A percentile compares a stretch with the other conserved stretches of the same genome.
Conservation (phyloP, 2,329 filamentous ascomycete genomes). For the Clonostachys rosea region DNA sequence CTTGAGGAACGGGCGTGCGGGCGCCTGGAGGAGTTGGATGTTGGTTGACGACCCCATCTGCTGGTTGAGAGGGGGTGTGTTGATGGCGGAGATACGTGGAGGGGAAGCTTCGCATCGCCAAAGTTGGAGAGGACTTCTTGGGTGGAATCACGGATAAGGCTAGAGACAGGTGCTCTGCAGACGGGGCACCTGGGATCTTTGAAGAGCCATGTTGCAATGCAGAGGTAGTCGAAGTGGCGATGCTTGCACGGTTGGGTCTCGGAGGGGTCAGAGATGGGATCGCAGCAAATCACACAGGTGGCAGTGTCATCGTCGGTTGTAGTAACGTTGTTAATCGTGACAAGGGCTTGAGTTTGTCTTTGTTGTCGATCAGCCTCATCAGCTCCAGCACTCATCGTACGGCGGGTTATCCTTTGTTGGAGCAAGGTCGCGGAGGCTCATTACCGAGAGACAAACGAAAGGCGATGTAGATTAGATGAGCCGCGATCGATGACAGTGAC, state of each 20-base stretch:
- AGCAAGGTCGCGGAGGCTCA: no score
- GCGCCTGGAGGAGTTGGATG: not conserved
- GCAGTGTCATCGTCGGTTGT: not conserved
- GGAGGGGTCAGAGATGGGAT: slow-evolving; percentile 66
- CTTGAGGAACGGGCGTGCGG: not conserved
- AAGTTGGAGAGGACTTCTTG: not conserved
- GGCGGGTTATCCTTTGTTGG: no score
- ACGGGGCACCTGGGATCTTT: slow-evolving; percentile 71
- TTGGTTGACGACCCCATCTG: no score
- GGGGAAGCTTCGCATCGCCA: not conserved
- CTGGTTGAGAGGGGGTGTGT: not conserved
- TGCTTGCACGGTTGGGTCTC: slow-evolving; percentile 75
- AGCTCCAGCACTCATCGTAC: no score
- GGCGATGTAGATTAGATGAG: no score
- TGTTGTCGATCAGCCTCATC: no score
- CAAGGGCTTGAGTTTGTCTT: no score
- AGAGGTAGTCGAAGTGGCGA: slow-evolving; percentile 78
- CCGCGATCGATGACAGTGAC: no score
- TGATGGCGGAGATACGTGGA: not conserved
- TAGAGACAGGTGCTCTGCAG: slow-evolving; percentile 49
- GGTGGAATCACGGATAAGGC: not conserved
- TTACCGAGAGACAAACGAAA: no score
- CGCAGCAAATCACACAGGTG: slow-evolving; percentile 81
- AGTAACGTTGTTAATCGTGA: no score
- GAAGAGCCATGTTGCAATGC: slow-evolving; percentile 77